Evolutionary conservation across 2,329 filamentous ascomycete species (phyloP).

Genomic region (Escovopsis weberi): DNA sequence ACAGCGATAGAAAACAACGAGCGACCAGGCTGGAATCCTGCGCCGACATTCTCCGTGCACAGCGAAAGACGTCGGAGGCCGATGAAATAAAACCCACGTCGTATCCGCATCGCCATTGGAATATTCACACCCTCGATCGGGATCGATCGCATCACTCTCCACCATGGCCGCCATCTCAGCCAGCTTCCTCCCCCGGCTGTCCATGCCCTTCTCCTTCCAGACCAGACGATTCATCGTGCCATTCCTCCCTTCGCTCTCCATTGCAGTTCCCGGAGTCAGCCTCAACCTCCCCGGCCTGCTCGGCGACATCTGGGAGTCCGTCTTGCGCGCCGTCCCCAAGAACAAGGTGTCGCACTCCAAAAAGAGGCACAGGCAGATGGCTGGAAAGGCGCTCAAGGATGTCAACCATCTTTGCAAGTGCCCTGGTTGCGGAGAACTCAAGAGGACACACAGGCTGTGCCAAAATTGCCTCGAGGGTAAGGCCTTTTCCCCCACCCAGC

Average conservation of each 20-base stretch:
- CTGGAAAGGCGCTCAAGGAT: constrained; percentile 88
- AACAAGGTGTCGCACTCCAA: constrained; percentile 98
- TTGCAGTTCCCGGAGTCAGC: constrained; percentile 47
- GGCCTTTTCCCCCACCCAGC: constrained; percentile 14
- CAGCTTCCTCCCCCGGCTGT: constrained; percentile 42
- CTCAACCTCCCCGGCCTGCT: constrained; percentile 44
- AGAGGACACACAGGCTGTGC: constrained; percentile 81
- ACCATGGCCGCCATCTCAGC: constrained; percentile 31
- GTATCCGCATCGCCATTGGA: too few species aligned
- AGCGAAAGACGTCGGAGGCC: too few species aligned
- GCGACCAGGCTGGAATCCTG: too few species aligned
- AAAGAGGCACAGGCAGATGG: constrained; percentile 85
- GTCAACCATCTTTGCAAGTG: constrained; percentile 78
- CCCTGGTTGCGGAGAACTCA: constrained; percentile 73
- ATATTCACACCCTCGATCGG: too few species aligned
- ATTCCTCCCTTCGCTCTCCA: constrained; percentile 37
- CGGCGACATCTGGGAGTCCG: constrained; percentile 79
- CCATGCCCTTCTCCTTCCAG: constrained; percentile 27
- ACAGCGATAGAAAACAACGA: too few species aligned
- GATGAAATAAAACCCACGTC: too few species aligned
- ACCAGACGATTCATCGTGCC: constrained; percentile 31
- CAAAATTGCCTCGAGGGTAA: constrained; percentile 73
- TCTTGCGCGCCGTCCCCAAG: constrained; percentile 88
- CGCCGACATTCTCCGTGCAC: too few species aligned
- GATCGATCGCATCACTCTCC: background rate